phyloP scores from a whole-genome alignment of 306 rosid genomes.

The Calophaca sinica region DNA sequence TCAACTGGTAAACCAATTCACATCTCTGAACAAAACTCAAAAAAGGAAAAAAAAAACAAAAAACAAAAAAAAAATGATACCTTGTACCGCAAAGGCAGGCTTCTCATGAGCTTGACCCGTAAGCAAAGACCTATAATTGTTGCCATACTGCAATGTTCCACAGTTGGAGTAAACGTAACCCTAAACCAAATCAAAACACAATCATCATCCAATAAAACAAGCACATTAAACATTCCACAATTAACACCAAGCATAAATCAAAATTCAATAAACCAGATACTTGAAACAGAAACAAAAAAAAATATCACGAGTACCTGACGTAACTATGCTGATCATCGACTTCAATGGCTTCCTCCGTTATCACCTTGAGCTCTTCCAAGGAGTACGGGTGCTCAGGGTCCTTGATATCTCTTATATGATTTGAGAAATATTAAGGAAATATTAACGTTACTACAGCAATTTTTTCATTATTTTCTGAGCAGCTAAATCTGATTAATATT shows the following conservation, averaged over 20 bases:
- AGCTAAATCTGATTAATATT: neutral
- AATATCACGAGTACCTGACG: constrained; percentile 62
- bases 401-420: constrained; percentile 91
- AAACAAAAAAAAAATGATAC: constrained; percentile 45
- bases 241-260: neutral
- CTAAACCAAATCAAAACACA: constrained; percentile 51
- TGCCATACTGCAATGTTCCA: constrained; percentile 98
- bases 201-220: constrained; percentile 14
- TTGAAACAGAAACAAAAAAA: neutral
- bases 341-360: constrained; percentile 87
- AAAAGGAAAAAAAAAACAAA: neutral
- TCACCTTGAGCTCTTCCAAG: constrained; percentile 94
- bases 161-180: constrained; percentile 94
- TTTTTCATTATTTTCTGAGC: neutral
- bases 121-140: constrained; percentile 92
- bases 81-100: constrained; percentile 89
- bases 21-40: constrained; percentile 6
- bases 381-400: constrained; percentile 95
- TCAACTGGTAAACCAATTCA: constrained; percentile 4
- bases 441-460: neutral
- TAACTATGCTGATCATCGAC: constrained; percentile 73
- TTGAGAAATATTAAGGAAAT: constrained; percentile 68
- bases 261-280: neutral
- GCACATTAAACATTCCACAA: constrained; percentile 4
- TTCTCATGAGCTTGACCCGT: constrained; percentile 87